A percentile compares a stretch with the other conserved stretches of the same genome.
Conservation (phyloP, 139 green algal species). For the Parachlorella kessleri region DNA sequence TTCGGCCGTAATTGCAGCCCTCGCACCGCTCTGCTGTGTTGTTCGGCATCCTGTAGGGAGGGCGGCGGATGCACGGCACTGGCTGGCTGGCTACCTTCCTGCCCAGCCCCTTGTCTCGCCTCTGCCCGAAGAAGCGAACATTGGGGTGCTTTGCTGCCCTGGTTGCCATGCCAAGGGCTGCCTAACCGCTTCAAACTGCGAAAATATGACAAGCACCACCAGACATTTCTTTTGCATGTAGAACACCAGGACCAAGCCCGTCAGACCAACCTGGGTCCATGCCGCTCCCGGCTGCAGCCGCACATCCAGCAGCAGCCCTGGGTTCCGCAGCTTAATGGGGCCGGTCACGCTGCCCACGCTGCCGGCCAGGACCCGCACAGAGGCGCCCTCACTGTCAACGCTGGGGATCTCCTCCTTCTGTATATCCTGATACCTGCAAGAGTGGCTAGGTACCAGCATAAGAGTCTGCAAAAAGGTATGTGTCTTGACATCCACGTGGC, state of each 20-base stretch:
- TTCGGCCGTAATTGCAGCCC: no score
- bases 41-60: no score
- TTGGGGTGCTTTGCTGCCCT: no score
- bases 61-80: no score
- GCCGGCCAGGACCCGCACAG: conserved; percentile 86
- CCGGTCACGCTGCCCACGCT: conserved; percentile 11
- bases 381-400: conserved; percentile 43
- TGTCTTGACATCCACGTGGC: background rate
- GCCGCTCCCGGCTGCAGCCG: conserved; percentile 47
- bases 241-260: background rate
- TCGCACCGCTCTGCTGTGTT: no score
- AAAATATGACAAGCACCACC: no score
- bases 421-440: conserved; percentile 79
- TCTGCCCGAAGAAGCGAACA: no score
- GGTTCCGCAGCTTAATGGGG: conserved; percentile 84
- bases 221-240: no score
- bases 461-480: background rate
- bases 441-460: background rate
- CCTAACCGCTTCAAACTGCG: no score
- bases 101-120: no score
- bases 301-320: conserved; percentile 81
- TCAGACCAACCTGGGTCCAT: conserved; percentile 48
- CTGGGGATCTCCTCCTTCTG: conserved; percentile 75
- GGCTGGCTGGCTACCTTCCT: no score
- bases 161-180: no score